Evolutionary conservation across 202 grass and related monocot genomes (phyloP).

Genomic region (Cymbopogon flexuosus): DNA sequence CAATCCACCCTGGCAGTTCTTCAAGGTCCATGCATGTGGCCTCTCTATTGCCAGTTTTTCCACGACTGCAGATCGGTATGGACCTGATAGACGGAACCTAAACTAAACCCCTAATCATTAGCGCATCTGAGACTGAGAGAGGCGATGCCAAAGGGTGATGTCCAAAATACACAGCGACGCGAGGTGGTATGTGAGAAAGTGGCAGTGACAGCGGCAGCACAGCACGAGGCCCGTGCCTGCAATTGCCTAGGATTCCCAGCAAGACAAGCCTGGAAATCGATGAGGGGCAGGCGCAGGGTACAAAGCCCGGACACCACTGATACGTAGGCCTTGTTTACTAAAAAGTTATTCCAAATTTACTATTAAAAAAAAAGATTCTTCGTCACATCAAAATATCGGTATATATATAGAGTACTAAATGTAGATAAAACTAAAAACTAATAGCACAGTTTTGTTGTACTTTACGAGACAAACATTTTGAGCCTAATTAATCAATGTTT

Average conservation of each 20-base stretch:
- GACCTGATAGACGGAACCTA: background rate
- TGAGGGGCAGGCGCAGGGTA: background rate
- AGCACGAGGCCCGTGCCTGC: too few relatives aligned
- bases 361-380: too few relatives aligned
- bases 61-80: background rate
- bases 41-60: background rate
- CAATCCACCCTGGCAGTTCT: background rate
- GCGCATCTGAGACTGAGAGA: background rate
- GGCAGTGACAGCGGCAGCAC: background rate
- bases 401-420: too few relatives aligned
- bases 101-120: background rate
- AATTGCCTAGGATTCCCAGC: constrained; percentile 36
- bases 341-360: too few relatives aligned
- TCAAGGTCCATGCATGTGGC: background rate
- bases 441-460: too few relatives aligned
- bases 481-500: too few relatives aligned
- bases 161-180: background rate
- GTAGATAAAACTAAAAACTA: too few relatives aligned
- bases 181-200: background rate
- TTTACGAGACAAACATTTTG: too few relatives aligned
- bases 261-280: constrained; percentile 33
- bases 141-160: background rate
- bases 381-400: too few relatives aligned
- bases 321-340: too few relatives aligned
- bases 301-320: too few relatives aligned